Conservation (phyloP, 1,284 basidiomycete genomes). For the Papiliotrema flavescens region DNA sequence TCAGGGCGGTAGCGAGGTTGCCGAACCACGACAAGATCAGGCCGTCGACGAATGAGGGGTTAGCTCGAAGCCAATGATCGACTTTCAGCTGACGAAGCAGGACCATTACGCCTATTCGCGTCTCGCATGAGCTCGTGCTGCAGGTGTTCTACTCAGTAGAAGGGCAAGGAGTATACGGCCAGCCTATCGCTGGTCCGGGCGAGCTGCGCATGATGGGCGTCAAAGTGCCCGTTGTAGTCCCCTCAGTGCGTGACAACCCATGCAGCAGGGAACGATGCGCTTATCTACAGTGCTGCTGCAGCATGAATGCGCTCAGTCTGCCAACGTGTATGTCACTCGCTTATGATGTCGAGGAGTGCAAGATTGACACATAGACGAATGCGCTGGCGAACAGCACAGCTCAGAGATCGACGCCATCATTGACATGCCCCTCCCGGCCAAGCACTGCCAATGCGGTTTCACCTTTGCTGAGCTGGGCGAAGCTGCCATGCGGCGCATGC, state of each 20-base stretch:
- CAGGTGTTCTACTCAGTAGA: conserved; percentile 47
- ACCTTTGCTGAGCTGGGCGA: conserved; percentile 37
- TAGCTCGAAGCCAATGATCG: conserved; percentile 9
- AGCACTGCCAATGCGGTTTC: conserved; percentile 32
- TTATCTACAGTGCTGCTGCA: conserved; percentile 26
- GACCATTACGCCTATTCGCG: conserved; percentile 45
- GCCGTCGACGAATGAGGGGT: conserved; percentile 44
- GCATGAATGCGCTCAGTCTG: conserved; percentile 29
- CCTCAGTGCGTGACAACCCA: conserved; percentile 26
- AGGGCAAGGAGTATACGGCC: conserved; percentile 28
- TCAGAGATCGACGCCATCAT: conserved; percentile 25
- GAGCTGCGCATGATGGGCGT: conserved; percentile 40
- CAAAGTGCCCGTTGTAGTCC: conserved; percentile 34
- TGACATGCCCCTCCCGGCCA: conserved; percentile 11
- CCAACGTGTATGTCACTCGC: conserved; percentile 33
- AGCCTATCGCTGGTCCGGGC: conserved; percentile 33
- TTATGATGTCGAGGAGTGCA: background rate
- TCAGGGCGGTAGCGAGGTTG: conserved; percentile 36
- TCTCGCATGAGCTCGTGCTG: conserved; percentile 37
- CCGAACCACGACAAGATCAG: conserved; percentile 46
- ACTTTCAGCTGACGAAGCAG: conserved; percentile 14
- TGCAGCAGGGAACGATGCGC: background rate
- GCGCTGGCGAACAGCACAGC: background rate
- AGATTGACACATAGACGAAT: background rate
- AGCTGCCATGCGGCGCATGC: conserved; percentile 25